Percentiles rank a stretch among this genome's conserved stretches.
Evolutionary conservation across 345 rosid species (phyloP).

Genomic region (Corchorus olitorius): DNA sequence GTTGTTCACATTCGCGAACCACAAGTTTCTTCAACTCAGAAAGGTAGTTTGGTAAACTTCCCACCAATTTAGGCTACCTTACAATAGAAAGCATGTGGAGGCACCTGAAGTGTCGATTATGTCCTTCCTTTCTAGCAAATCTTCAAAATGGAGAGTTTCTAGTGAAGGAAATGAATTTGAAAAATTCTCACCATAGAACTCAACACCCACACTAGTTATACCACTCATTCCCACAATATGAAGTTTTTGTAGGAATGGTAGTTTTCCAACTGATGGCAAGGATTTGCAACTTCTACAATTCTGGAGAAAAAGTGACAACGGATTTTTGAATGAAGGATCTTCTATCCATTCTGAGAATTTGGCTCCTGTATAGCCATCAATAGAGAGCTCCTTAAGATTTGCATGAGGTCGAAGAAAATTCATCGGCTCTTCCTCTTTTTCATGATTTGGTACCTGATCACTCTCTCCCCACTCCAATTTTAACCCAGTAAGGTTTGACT

Average conservation of each 20-base stretch:
- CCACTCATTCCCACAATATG: background rate
- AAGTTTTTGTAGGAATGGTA: background rate
- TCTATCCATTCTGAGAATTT: background rate
- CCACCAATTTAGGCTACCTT: background rate
- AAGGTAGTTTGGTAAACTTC: background rate
- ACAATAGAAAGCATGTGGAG: background rate
- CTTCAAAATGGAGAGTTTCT: background rate
- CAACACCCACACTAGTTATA: background rate
- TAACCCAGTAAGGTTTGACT: no score
- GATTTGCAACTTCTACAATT: background rate
- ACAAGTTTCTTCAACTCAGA: background rate
- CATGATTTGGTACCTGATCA: no score
- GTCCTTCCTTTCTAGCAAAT: background rate
- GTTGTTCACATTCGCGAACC: background rate
- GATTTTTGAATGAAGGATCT: background rate
- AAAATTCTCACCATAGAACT: background rate
- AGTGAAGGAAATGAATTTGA: background rate
- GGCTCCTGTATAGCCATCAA: background rate
- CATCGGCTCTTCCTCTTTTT: background rate
- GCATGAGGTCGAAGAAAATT: background rate
- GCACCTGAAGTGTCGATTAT: background rate
- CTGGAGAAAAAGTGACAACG: background rate
- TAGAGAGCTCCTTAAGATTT: background rate
- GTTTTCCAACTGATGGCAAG: background rate
- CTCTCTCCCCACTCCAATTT: no score